These are phyloP conservation scores for Didymella arachidicola DNA, from an alignment of 2,329 filamentous ascomycete genomes.

Conservation along the genomic window DNA sequence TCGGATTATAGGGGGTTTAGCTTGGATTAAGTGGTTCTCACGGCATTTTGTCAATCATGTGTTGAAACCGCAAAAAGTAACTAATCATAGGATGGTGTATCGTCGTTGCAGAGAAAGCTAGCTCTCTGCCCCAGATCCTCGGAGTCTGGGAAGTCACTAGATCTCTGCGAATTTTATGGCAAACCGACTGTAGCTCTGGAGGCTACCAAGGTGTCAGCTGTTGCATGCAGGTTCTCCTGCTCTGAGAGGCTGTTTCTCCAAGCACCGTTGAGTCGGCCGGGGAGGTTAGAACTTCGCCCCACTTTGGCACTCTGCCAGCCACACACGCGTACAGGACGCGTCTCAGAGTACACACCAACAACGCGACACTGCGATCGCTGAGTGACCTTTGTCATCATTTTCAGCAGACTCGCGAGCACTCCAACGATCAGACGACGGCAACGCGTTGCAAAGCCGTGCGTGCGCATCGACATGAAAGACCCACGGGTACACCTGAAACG, in stretches of 20 bases:
- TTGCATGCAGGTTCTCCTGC: too few relatives aligned
- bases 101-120: too few relatives aligned
- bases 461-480: slow-evolving; percentile 6
- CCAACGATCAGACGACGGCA: slow-evolving; percentile 6
- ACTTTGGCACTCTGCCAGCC: slow-evolving; percentile 10
- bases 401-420: background rate
- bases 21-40: too few relatives aligned
- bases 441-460: background rate
- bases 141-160: too few relatives aligned
- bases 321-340: slow-evolving; percentile 3
- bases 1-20: too few relatives aligned
- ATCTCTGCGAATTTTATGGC: too few relatives aligned
- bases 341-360: background rate
- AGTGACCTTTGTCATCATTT: background rate
- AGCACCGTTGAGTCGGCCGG: background rate
- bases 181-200: too few relatives aligned
- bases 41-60: too few relatives aligned
- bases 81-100: too few relatives aligned
- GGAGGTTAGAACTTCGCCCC: background rate
- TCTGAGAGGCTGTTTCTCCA: background rate
- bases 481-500: slow-evolving; percentile 12
- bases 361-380: background rate
- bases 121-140: too few relatives aligned
- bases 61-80: too few relatives aligned
- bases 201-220: too few relatives aligned